Base-by-base conservation (phyloP, 1,284 basidiomycete species). In the Moniliophthora roreri region DNA sequence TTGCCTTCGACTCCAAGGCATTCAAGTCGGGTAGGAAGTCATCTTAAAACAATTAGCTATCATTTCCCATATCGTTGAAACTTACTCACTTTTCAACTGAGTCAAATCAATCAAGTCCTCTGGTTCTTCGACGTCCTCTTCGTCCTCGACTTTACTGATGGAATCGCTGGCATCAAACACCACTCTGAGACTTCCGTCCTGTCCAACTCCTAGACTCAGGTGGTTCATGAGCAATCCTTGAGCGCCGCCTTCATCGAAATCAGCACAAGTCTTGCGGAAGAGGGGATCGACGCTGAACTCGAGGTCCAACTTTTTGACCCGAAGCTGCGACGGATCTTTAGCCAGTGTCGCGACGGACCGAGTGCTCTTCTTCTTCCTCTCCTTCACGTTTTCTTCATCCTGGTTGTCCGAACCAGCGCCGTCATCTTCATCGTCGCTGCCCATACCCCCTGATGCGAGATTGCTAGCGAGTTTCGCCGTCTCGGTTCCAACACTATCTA, bases 171-270 rank as follows among this genome's bases (percentile, higher is more conserved):
- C 95, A 69, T 99, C 96, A 63, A 99, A 99, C 28, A 99, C 92
- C 45, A 99, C 91, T 53, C 94, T 80, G 66, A 97, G 80, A 35
- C 84, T 85, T 3, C 90, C 87, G 58, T 97, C 93, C 18, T 84
- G 83, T 4, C 91, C 91, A 3, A 87, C 73, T 15, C 87, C 88
- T 52, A 91, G 62, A 51, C 81, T 80, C 38, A 95, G 76, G 64
- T 96, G 94, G 66, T 97, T 97, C 93, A 96, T 95, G 37, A 97
- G 74, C 48, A 97, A 69, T 7, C 96, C 96, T 58, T 93, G 90
- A 0, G 96, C 96, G 50, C 96, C 96, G 40, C 96, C 97, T 69
- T 99, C 97, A 68, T 99, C 96, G 67, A 99, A 99, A 68, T 99
- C 97, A 18, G 93, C 97, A 59, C 89, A 95, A 0, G 97, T 99